Percentiles rank a stretch among this genome's conserved stretches.
phyloP scores from a whole-genome alignment of 1,284 basidiomycete species.

The Puccinia hordei region DNA sequence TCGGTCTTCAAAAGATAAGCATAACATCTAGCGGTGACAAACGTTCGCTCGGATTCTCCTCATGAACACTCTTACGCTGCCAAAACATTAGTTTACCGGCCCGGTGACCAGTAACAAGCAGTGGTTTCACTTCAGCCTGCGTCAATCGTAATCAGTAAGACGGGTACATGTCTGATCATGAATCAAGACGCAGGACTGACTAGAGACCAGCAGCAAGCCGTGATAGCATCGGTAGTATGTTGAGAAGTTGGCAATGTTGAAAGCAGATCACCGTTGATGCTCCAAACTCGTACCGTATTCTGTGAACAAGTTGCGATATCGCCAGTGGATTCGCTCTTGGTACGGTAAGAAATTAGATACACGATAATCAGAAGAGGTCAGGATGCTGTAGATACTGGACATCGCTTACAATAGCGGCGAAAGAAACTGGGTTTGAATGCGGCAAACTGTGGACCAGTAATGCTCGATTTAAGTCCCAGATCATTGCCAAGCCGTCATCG shows the following conservation, averaged over 20 bases:
- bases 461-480: constrained; percentile 84
- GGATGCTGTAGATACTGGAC: constrained; percentile 67
- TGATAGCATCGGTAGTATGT: constrained; percentile 62
- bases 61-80: constrained; percentile 55
- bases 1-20: constrained; percentile 35
- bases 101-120: constrained; percentile 57
- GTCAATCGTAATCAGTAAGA: not conserved
- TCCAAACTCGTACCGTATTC: constrained; percentile 71
- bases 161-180: not conserved
- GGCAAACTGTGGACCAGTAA: constrained; percentile 55
- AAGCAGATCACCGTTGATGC: constrained; percentile 76
- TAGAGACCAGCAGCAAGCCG: constrained; percentile 75
- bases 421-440: constrained; percentile 51
- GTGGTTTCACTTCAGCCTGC: constrained; percentile 51
- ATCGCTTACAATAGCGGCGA: constrained; percentile 40
- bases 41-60: constrained; percentile 33
- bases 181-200: constrained; percentile 63
- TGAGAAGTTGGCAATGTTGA: constrained; percentile 67
- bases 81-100: constrained; percentile 56
- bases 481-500: constrained; percentile 75
- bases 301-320: constrained; percentile 78
- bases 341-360: not conserved
- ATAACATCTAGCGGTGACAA: constrained; percentile 29
- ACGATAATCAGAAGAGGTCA: constrained; percentile 61
- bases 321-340: constrained; percentile 67